These are phyloP conservation scores for Lenzites betulinus DNA, from an alignment of 768 basidiomycete species.

Conservation along the genomic window DNA sequence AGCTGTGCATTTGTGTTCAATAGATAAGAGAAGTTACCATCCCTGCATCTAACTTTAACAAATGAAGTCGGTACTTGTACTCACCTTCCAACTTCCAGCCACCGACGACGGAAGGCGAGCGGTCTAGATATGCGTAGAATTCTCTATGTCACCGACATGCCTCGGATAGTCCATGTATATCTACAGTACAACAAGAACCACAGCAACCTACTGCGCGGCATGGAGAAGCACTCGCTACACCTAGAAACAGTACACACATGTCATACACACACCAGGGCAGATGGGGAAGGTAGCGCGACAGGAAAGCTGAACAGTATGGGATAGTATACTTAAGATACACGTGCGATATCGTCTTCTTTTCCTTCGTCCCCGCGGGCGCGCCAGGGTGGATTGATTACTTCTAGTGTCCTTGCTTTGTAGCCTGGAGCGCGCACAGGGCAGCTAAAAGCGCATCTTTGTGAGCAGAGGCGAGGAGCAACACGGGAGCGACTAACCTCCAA, in stretches of 20 bases:
- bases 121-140: too few relatives aligned
- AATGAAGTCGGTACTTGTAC: too few relatives aligned
- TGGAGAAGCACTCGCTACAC: background rate
- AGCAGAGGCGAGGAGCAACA: background rate
- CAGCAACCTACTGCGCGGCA: background rate
- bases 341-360: slow-evolving; percentile 5
- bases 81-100: too few relatives aligned
- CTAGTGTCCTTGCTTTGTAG: slow-evolving; percentile 53
- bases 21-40: too few relatives aligned
- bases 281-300: background rate
- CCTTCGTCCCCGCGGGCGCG: background rate
- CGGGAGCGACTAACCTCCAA: slow-evolving; percentile 73
- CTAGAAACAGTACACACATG: background rate
- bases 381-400: background rate
- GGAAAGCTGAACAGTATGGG: background rate
- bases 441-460: slow-evolving; percentile 46
- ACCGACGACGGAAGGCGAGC: too few relatives aligned
- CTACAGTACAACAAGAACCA: too few relatives aligned
- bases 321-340: slow-evolving; percentile 21
- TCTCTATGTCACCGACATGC: too few relatives aligned
- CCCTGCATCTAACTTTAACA: too few relatives aligned
- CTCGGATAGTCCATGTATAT: background rate
- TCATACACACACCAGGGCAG: background rate
- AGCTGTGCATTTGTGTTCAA: too few relatives aligned
- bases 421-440: slow-evolving; percentile 85